A percentile compares a stretch with the other conserved stretches of the same genome.
phyloP scores from a whole-genome alignment of 2,329 filamentous ascomycete species.

The Pseudogymnoascus sp. region DNA sequence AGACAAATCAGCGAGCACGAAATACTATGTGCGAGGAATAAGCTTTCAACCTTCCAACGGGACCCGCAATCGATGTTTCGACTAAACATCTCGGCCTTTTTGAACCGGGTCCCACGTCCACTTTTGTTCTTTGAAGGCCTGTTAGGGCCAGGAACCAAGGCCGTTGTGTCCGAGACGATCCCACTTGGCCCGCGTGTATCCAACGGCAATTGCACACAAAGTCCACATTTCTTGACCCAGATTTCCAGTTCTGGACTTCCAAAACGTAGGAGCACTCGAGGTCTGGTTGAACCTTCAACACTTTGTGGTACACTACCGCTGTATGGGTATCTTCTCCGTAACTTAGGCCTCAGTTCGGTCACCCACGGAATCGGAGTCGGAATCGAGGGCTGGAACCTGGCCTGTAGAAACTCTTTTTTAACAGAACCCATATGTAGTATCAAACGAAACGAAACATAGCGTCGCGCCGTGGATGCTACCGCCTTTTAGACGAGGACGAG shows the following conservation, averaged over 20 bases:
- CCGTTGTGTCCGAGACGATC: not conserved
- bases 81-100: not conserved
- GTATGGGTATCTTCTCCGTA: slow-evolving; percentile 4
- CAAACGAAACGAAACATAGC: slow-evolving; percentile 8
- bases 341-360: not conserved
- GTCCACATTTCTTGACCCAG: not conserved
- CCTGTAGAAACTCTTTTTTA: slow-evolving; percentile 1
- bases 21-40: not conserved
- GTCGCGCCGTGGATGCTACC: not conserved
- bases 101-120: not conserved
- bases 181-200: not conserved
- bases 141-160: slow-evolving; percentile 4
- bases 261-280: not conserved
- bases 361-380: not conserved
- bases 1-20: not conserved
- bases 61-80: not conserved
- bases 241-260: not conserved
- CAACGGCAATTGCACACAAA: slow-evolving; percentile 6
- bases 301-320: not conserved
- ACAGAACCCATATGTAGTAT: not conserved
- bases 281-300: not conserved
- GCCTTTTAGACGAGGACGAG: not conserved
- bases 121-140: not conserved
- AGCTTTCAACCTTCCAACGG: slow-evolving; percentile 3
- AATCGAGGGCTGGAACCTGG: not conserved